Base-by-base conservation (phyloP, 768 basidiomycete species). In the Sporobolomyces pararoseus region DNA sequence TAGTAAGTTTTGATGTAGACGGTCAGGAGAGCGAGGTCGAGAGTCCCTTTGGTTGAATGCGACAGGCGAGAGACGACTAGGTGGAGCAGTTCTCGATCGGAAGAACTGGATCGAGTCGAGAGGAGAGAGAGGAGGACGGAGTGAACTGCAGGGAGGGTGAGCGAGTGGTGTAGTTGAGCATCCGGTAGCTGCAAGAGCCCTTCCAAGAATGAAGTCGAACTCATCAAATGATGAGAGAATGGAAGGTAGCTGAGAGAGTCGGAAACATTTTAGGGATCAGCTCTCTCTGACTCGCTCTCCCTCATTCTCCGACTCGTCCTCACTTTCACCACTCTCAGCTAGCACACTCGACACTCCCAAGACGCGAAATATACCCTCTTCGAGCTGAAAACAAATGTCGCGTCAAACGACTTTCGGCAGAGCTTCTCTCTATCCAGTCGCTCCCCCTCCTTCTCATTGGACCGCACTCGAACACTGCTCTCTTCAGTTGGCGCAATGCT, bases 391-490 rank as follows among this genome's bases (percentile, higher is more conserved):
- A 9, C 17, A 9, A 42, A 42, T 42, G 39, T 42, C 46, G 46
- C 46, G 46, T 47, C 46, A 16, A 35, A 44, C 4, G 39, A 63
- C 57, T 12, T 21, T 49, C 61, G 64, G 55, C 1, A 60, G 68
- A 2, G 59, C 34, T 6, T 70, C 68, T 0, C 42, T 73, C 27
- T 73, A 70, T 50, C 72, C 72, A 1, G 27, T 49, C 4, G 53
- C 68, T 29, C 49, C 68, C 1, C 31, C 61, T 7, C 37, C 54
- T 1, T 63, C 63, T 21, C 68, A 73, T 62, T 73, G 61, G 61
- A 10, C 37, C 1, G 63, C 68, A 0, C 62, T 73, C 34, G 61
- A 66, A 16, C n/a, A 47, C 1, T 70, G 68, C 47, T 64, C 65
- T 1, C 31, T 51, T 0, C 55, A 65, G 14, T 60, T 73, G 1